Evolutionary conservation across 83 land plant genomes (phyloP), one percentile per base, ranked within the genome.

Genomic region (Picea mariana): DNA sequence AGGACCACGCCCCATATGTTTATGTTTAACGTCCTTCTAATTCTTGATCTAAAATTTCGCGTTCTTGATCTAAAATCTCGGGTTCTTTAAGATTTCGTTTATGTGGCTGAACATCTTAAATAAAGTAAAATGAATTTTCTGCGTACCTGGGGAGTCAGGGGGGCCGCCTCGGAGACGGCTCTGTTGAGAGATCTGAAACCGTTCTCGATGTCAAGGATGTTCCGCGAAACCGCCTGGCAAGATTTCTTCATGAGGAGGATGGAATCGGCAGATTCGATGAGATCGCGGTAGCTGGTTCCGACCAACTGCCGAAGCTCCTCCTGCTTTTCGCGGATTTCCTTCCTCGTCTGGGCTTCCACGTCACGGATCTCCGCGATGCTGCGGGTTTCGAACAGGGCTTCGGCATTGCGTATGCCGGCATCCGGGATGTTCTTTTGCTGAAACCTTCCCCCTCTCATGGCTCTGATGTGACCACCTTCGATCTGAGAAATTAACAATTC

Each of bases 231-330:
- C 73, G 89, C 83, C 34, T 89, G 85, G 65, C 88, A 90, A 9
- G 91, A 87, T 27, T 89, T 85, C 55, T 88, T 88, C 95, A 98
- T 98, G 65, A 71, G 87, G 21, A 93, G 72, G 59, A 98, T 98
- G 62, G 96, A 88, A 83, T 98, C 99, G 44, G 99, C 99, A 27
- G 99, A 98, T 62, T 98, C 99, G 79, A 98, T 98, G 77, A 98
- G 91, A 78, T 98, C 99, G 23, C 99, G 92, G 91, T 98, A 98
- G 75, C 99, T 90, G 42, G 84, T 89, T 15, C 99, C 99, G 62
- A 98, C 97, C 34, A 98, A 92, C 77, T 89, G 97, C 72, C 99
- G 91, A 72, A 98, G 94, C 85, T 98, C 99, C 84, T 96, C 97
- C 77, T 87, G 86, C 83, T 94, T 96, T 66, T 81, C 86, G 61